Base-by-base conservation (phyloP, 2,329 filamentous ascomycete species). In the Fusarium sambucinum region DNA sequence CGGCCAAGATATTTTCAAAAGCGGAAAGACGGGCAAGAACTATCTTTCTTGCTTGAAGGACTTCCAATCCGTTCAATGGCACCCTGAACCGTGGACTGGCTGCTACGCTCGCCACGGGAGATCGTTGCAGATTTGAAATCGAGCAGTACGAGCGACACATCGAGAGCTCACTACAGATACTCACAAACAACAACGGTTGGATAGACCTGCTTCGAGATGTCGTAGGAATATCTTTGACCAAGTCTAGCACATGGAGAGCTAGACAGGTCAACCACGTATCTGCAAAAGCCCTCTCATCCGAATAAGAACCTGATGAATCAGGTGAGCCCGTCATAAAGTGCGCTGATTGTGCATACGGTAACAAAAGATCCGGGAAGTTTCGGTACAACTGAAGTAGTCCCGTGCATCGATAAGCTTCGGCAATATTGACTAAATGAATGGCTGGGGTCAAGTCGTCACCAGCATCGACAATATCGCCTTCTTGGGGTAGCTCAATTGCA, bases 161-260 rank as follows among this genome's bases (percentile, higher is more conserved):
- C 16, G 78, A 78, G 17, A 84, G 73, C 55, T 84, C 81, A 19
- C 79, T 80, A 6, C 80, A 80, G 19, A 80, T 78, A 17, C 79
- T 78, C 13, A 83, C 78, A 2, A 84, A 76, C 5, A 84, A 69
- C 19, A 84, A 73, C 3, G 81, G 82, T 59, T 84, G 81, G 6
- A 82, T 78, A 21, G 80, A 83, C 44, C 80, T 77, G 2, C 81
- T 82, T 27, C 81, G 79, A 1, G 82, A 84, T 2, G 78, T 78
- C 7, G 80, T 75, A 0, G 82, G 79, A n/a, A 84, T 74, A 4
- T 74, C 74, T 53, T 82, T 77, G 16, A 84, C 75, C 21, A 79
- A 71, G 8, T 78, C 74, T 17, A 84, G 74, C 17, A 82, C 81
- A 57, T 83, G 81, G 41, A 82, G 73, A 14, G 83, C 81, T 16